Evolutionary conservation across 2,329 filamentous ascomycete genomes (phyloP).

Genomic region (Trichoderma atroviride): DNA sequence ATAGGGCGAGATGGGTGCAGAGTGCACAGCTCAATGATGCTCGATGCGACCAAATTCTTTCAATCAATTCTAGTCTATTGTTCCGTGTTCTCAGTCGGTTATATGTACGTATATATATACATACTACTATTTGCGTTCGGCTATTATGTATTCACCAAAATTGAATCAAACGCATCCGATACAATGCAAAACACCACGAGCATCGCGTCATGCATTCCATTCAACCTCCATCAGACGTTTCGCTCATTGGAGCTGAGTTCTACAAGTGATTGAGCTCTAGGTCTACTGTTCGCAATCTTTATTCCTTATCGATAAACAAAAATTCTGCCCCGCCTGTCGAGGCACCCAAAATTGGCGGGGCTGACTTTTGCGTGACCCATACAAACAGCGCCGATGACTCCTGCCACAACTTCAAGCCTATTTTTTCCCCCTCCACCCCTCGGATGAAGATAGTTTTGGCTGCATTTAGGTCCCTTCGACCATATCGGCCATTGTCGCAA

Average conservation of each 20-base stretch:
- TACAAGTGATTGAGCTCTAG: neutral
- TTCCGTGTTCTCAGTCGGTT: neutral
- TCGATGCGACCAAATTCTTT: neutral
- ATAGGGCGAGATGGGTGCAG: neutral
- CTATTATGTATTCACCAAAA: neutral
- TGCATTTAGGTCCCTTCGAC: constrained; percentile 29
- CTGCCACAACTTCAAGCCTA: constrained; percentile 26
- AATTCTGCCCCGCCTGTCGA: constrained; percentile 10
- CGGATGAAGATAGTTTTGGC: constrained; percentile 31
- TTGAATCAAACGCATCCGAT: neutral
- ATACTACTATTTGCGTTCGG: neutral
- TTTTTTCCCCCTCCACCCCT: constrained; percentile 29
- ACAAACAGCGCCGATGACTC: constrained; percentile 26
- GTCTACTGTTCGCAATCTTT: neutral
- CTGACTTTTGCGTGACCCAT: constrained; percentile 21
- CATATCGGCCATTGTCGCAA: constrained; percentile 26
- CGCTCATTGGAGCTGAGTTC: neutral
- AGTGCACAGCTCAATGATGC: neutral
- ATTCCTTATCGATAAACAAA: constrained; percentile 23
- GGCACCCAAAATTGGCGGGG: neutral
- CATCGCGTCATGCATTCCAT: neutral
- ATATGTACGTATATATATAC: neutral
- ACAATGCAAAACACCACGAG: neutral
- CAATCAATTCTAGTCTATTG: neutral
- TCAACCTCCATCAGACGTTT: neutral